A percentile compares a stretch with the other conserved stretches of the same genome.
These are phyloP conservation scores for Marasmius oreades DNA, from an alignment of 1,284 basidiomycete genomes.

Conservation along the genomic window DNA sequence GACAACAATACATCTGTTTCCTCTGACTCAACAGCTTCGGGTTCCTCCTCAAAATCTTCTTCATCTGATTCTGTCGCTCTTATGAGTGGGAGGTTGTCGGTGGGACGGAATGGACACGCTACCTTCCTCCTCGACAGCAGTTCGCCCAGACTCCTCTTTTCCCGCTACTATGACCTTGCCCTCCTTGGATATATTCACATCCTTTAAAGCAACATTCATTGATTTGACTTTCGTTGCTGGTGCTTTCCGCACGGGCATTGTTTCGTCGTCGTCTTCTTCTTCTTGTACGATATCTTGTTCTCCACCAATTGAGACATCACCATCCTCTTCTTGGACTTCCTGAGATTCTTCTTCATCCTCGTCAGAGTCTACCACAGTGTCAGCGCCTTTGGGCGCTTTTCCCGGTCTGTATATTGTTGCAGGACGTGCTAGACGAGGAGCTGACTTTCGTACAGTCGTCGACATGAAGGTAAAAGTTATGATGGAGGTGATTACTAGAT, in stretches of 20 bases:
- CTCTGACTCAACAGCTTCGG: constrained; percentile 22
- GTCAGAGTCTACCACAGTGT: constrained; percentile 59
- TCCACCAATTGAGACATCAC: constrained; percentile 55
- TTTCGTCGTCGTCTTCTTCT: constrained; percentile 43
- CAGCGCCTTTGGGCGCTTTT: constrained; percentile 74
- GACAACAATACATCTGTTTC: constrained; percentile 46
- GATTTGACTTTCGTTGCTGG: constrained; percentile 36
- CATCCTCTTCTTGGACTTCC: constrained; percentile 44
- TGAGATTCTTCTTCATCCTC: constrained; percentile 39
- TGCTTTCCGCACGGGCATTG: constrained; percentile 28
- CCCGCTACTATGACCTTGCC: constrained; percentile 77
- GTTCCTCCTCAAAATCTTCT: constrained; percentile 43
- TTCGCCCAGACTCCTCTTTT: constrained; percentile 68
- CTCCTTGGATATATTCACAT: constrained; percentile 74
- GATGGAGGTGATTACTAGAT: not conserved
- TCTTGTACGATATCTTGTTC: constrained; percentile 44
- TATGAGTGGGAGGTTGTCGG: not conserved
- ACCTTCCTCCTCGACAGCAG: constrained; percentile 41
- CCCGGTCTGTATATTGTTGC: constrained; percentile 82
- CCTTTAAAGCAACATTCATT: constrained; percentile 70
- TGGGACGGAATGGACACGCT: not conserved
- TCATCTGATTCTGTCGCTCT: constrained; percentile 35
- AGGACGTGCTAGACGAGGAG: constrained; percentile 65
- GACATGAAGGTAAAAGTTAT: constrained; percentile 7
- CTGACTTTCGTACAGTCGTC: constrained; percentile 52